These are phyloP conservation scores for Epichloe amarillans DNA, from an alignment of 2,329 filamentous ascomycete species.

Conservation along the genomic window DNA sequence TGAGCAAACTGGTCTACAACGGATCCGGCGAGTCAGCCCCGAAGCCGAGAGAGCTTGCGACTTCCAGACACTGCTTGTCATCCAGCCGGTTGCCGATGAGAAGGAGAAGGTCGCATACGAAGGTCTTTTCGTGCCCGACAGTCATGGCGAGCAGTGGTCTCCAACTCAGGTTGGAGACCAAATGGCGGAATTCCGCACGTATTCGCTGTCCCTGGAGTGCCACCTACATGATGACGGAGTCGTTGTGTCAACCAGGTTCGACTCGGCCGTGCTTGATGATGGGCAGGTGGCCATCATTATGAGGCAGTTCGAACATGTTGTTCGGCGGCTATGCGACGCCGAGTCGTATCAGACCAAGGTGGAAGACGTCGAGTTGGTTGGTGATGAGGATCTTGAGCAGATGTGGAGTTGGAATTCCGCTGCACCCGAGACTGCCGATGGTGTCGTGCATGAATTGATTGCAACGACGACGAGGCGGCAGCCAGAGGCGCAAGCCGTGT, in stretches of 20 bases:
- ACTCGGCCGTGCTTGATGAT: conserved; percentile 3
- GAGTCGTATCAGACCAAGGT: conserved; percentile 1
- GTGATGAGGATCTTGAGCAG: conserved; percentile 1
- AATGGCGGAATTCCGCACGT: conserved; percentile 3
- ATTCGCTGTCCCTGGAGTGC: conserved; percentile 2
- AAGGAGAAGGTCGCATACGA: conserved; percentile 1
- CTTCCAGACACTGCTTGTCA: conserved; percentile 9
- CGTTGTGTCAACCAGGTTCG: conserved; percentile 6
- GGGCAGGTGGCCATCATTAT: conserved; percentile 4
- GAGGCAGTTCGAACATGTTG: conserved; percentile 5
- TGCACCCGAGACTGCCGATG: background rate
- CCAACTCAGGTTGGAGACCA: background rate
- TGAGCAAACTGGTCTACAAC: conserved; percentile 16
- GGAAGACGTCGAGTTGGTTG: background rate
- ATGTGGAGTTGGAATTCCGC: conserved; percentile 3
- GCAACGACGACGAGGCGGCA: background rate
- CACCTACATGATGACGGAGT: conserved; percentile 4
- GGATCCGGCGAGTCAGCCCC: conserved; percentile 12
- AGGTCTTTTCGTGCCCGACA: background rate
- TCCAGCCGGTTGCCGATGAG: conserved; percentile 1
- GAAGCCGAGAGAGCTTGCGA: conserved; percentile 9
- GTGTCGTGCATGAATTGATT: conserved; percentile 1
- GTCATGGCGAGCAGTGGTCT: background rate
- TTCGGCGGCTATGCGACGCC: conserved; percentile 6
- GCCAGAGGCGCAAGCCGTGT: conserved; percentile 3